These are phyloP conservation scores for Calonectria henricotiae DNA, from an alignment of 2,329 filamentous ascomycete species.

Conservation along the genomic window DNA sequence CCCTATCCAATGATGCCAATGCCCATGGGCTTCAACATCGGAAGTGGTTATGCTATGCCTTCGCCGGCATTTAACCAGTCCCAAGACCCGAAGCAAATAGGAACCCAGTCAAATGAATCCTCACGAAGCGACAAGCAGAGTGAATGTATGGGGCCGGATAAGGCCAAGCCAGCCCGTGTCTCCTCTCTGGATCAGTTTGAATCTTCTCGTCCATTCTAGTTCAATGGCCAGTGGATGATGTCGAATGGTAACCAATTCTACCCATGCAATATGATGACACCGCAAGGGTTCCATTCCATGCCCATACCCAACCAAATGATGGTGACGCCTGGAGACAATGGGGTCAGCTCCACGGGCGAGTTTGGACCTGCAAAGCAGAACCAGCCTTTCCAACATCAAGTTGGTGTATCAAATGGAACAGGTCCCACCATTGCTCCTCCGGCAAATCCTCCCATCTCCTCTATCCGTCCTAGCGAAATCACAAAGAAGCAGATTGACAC, in stretches of 20 bases:
- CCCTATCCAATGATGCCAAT: slow-evolving; percentile 61
- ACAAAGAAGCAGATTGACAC: slow-evolving; percentile 72
- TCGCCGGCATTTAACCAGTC: slow-evolving; percentile 49
- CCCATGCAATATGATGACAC: slow-evolving; percentile 53
- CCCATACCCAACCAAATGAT: slow-evolving; percentile 50
- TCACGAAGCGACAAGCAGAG: slow-evolving; percentile 52
- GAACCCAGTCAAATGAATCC: slow-evolving; percentile 43
- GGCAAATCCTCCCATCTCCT: slow-evolving; percentile 67
- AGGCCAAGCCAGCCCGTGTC: slow-evolving; percentile 54
- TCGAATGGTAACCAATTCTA: slow-evolving; percentile 51
- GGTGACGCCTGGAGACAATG: slow-evolving; percentile 25
- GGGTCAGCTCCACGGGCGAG: slow-evolving; percentile 25
- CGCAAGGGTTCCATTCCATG: slow-evolving; percentile 51
- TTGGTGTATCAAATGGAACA: neutral
- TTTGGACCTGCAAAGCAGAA: slow-evolving; percentile 33
- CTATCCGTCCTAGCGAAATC: slow-evolving; percentile 74
- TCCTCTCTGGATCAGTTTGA: slow-evolving; percentile 66
- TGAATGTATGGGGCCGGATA: slow-evolving; percentile 55
- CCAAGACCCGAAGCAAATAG: slow-evolving; percentile 42
- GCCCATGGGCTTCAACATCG: slow-evolving; percentile 60
- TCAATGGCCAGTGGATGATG: slow-evolving; percentile 65
- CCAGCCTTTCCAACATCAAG: slow-evolving; percentile 35
- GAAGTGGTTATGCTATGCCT: slow-evolving; percentile 51
- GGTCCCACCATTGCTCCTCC: neutral
- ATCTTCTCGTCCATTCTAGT: slow-evolving; percentile 62